Evolutionary conservation across 208 protist species (phyloP).

Genomic region (Leishmania lainsoni): DNA sequence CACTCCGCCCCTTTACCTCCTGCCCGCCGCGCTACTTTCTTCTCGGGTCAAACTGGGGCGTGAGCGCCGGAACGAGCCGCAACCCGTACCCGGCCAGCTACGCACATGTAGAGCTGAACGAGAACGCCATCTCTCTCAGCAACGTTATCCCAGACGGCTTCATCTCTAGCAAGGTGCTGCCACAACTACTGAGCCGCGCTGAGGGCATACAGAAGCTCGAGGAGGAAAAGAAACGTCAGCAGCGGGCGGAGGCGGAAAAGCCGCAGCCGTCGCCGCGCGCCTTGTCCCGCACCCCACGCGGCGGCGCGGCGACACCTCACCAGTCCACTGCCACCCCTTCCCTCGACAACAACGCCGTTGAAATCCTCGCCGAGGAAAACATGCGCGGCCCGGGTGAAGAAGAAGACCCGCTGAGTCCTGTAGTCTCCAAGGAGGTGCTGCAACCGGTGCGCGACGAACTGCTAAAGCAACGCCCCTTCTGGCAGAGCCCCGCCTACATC

Average conservation of each 20-base stretch:
- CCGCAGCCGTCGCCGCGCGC: conserved; percentile 36
- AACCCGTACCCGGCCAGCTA: conserved; percentile 77
- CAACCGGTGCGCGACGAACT: conserved; percentile 57
- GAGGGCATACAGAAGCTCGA: conserved; percentile 62
- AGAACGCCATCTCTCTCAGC: conserved; percentile 64
- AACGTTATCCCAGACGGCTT: conserved; percentile 54
- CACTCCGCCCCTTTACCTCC: conserved; percentile 73
- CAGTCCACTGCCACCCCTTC: conserved; percentile 3
- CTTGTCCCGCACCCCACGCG: conserved; percentile 34
- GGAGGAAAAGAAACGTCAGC: conserved; percentile 45
- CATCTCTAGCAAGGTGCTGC: conserved; percentile 60
- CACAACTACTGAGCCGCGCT: conserved; percentile 52
- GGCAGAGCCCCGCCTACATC: conserved; percentile 51
- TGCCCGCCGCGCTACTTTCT: conserved; percentile 84
- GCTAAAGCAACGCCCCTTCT: conserved; percentile 43
- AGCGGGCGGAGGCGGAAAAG: conserved; percentile 31
- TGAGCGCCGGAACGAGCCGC: conserved; percentile 46
- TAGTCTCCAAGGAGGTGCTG: conserved; percentile 59
- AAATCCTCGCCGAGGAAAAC: conserved; percentile 42
- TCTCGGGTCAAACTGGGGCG: conserved; percentile 79
- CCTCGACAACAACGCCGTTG: conserved; percentile 14
- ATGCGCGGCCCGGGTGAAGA: conserved; percentile 53
- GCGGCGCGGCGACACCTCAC: conserved; percentile 25
- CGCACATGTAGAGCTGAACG: conserved; percentile 77
- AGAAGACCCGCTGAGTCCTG: conserved; percentile 70